Conservation (phyloP, 2,329 filamentous ascomycete species). For the Cadophora gregata region DNA sequence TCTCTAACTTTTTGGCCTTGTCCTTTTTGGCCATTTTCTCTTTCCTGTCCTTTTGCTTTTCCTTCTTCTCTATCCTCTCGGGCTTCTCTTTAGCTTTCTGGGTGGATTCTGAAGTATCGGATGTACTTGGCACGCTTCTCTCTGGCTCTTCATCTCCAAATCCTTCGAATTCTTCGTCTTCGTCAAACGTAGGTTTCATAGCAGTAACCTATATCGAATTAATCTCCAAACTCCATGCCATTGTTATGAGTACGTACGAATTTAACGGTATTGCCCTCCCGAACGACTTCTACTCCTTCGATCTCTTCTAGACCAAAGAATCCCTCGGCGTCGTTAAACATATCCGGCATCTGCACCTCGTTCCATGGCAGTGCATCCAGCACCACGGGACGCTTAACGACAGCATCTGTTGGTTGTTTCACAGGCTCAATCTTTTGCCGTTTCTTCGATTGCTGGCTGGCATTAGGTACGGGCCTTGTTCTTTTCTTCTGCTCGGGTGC, state of each 20-base stretch:
- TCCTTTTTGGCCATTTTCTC: constrained; percentile 36
- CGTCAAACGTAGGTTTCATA: constrained; percentile 40
- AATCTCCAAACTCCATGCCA: neutral
- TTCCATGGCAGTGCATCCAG: constrained; percentile 62
- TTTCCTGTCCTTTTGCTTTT: constrained; percentile 36
- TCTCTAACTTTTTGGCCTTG: constrained; percentile 43
- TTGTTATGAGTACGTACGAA: constrained; percentile 53
- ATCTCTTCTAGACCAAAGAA: constrained; percentile 94
- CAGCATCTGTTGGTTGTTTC: constrained; percentile 27
- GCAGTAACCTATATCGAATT: constrained; percentile 40
- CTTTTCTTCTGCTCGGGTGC: constrained; percentile 41
- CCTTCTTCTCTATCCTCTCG: constrained; percentile 41
- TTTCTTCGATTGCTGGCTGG: constrained; percentile 41
- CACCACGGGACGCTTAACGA: constrained; percentile 50
- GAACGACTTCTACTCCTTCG: constrained; percentile 86
- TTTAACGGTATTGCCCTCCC: constrained; percentile 62
- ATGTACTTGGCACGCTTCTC: constrained; percentile 43
- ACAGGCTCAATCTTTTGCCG: constrained; percentile 42
- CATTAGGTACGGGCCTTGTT: constrained; percentile 34
- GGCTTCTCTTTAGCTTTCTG: constrained; percentile 19
- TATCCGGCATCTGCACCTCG: constrained; percentile 71
- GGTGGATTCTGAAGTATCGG: constrained; percentile 17
- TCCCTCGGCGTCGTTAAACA: constrained; percentile 87
- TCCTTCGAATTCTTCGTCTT: constrained; percentile 67
- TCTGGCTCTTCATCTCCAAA: constrained; percentile 58